Base-by-base conservation (phyloP, 2,329 filamentous ascomycete species). In the Alternaria brassicicola region DNA sequence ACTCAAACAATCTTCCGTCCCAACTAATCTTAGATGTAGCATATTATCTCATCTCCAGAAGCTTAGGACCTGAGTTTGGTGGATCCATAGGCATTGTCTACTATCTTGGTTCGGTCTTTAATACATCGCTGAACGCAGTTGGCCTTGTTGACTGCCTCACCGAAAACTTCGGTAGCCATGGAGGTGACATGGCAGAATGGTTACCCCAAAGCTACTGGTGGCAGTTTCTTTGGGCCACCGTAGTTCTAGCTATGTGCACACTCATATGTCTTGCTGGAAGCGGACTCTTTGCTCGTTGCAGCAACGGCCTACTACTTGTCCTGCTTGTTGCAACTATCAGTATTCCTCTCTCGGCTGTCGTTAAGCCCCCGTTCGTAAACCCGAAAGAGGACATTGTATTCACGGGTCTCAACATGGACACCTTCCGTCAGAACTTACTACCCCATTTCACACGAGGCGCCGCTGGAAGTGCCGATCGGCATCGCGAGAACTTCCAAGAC, bases 1-100 rank as follows among this genome's bases (percentile, higher is more conserved):
- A 3, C 6, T 10, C 23, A 4, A 5, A 39, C 6, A 23, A 2
- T 39, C 19, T 3, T 7, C 3, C 12, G 3, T 23, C 19, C 15
- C 5, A 23, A 23, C 36, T 39, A 15, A 39, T 10, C 13, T 23
- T 4, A 10, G 19, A 23, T 39, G 12, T 19, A 39, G 91, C 92
- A 35, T 96, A 96, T 74, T 96, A 94, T 69, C 81, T 96, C 55
- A 96, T 96, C 56, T 96, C 92, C 6, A 85, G 92, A 61, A 93
- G 90, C 42, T 80, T 96, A 3, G 92, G 92, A 0, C 92, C 92
- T 6, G 92, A 96, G 70, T 96, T 96, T 73, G 92, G 92, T 25
- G 92, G 92, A 15, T 92, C 91, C 1, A 96, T 96, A 63, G 92
- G 92, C 2, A 84, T 96, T 23, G 86, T 96, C 12, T 96, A 96